Conservation (phyloP, 2,329 filamentous ascomycete species). For the Aspergillus vadensis region DNA sequence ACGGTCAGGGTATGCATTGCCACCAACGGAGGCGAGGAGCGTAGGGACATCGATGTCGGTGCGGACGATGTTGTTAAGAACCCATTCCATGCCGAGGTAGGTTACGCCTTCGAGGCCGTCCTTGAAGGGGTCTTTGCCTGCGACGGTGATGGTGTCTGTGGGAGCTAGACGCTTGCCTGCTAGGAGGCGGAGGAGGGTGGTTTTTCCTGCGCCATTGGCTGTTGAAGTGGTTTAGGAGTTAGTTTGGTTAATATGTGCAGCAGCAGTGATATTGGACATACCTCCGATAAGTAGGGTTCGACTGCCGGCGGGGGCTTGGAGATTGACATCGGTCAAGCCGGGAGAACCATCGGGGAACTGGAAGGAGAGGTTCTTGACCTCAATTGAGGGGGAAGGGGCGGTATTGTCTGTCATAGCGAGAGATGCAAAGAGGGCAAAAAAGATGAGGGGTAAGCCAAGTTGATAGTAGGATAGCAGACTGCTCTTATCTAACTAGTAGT, state of each 20-base stretch:
- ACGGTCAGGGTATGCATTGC: conserved; percentile 76
- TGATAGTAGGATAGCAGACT: not conserved
- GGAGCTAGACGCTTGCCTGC: conserved; percentile 94
- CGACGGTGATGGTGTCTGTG: conserved; percentile 70
- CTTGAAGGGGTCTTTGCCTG: conserved; percentile 88
- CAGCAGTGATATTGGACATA: conserved; percentile 34
- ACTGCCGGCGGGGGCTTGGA: conserved; percentile 78
- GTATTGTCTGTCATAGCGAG: conserved; percentile 23
- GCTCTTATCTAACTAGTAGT: not conserved
- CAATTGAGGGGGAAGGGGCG: conserved; percentile 58
- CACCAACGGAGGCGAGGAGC: conserved; percentile 81
- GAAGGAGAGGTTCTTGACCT: conserved; percentile 78
- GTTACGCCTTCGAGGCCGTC: conserved; percentile 89
- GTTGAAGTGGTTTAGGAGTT: conserved; percentile 20
- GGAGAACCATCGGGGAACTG: conserved; percentile 80
- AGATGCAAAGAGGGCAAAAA: not conserved
- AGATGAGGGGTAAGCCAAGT: not conserved
- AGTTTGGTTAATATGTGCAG: not conserved
- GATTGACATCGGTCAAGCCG: conserved; percentile 72
- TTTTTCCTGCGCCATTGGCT: conserved; percentile 96
- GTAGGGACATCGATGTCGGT: conserved; percentile 91
- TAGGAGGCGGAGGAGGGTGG: conserved; percentile 89
- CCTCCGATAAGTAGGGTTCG: conserved; percentile 90
- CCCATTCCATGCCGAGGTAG: conserved; percentile 97
- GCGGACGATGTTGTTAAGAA: conserved; percentile 92